Evolutionary conservation across 2,329 filamentous ascomycete genomes (phyloP), one percentile per base, ranked within the genome.

Genomic region (Epichloe sylvatica): DNA sequence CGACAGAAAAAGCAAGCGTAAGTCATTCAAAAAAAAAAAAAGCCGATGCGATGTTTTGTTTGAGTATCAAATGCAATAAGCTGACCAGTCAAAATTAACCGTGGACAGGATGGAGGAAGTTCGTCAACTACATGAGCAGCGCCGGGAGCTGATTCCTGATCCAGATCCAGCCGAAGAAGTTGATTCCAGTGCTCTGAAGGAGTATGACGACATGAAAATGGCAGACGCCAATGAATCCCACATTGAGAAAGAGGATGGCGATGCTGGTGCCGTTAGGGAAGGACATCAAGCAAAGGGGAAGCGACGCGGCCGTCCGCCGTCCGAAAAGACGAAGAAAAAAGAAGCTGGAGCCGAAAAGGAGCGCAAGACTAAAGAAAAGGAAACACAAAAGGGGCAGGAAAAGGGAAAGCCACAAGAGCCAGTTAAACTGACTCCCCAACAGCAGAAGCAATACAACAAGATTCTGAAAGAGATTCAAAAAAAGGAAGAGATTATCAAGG

Each of bases 381-480:
- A 85, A 62, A 79, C 81, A 57, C 82, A 81, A 11, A 67, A 65
- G 46, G 55, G 52, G 41, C 62, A 62, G 40, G 59, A 81, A 45
- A 78, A 65, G 47, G 81, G 81, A 45, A 78, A 78, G 57, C 74
- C 77, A 43, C 84, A 84, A 57, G 83, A 82, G 56, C 75, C 79
- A 8, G 75, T 80, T 50, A 75, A 83, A 62, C 75, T 66, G 4
- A 71, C 74, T 9, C 81, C 82, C 5, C 84, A 86, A 60, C 87
- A 90, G 58, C 84, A 88, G 33, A 94, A 92, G 63, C 84, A 94
- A 62, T 94, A 92, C 67, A 77, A 86, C 62, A 91, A 90, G 64
- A 73, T 97, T 1, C 65, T 94, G 45, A 89, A 88, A 59, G 88
- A 94, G 53, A 94, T 96, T 51, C 83, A 91, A 54, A 88, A 90